These are phyloP conservation scores for Hemileccinum impolitum DNA, from an alignment of 768 basidiomycete species.

Conservation along the genomic window DNA sequence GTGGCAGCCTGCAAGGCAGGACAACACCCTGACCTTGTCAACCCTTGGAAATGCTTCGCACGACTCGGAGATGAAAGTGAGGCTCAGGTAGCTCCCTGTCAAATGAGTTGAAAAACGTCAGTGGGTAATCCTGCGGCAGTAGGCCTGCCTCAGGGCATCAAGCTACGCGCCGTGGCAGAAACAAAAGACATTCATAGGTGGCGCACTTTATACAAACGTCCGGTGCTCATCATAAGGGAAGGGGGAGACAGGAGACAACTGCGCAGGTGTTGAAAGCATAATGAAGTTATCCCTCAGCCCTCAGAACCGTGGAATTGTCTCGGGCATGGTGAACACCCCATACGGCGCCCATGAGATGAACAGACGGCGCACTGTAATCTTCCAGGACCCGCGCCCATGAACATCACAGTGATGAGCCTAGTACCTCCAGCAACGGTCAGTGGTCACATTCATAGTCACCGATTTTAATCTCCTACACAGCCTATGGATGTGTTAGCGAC, in stretches of 20 bases:
- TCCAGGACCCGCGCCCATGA: constrained; percentile 7
- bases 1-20: constrained; percentile 18
- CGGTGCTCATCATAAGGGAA: constrained; percentile 14
- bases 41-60: constrained; percentile 16
- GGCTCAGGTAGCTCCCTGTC: constrained; percentile 1
- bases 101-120: constrained; percentile 1
- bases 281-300: not conserved
- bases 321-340: constrained; percentile 9
- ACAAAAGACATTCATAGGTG: constrained; percentile 19
- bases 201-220: constrained; percentile 6
- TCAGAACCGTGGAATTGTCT: constrained; percentile 3
- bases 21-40: constrained; percentile 10
- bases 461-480: constrained; percentile 15
- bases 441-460: constrained; percentile 20
- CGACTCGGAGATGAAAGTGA: constrained; percentile 25
- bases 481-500: constrained; percentile 15
- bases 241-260: constrained; percentile 7
- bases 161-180: constrained; percentile 21
- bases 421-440: constrained; percentile 5
- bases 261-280: constrained; percentile 8
- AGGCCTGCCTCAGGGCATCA: constrained; percentile 14
- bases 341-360: constrained; percentile 9
- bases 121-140: constrained; percentile 10
- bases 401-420: constrained; percentile 13
- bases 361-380: constrained; percentile 3